These are phyloP conservation scores for Calonectria montana DNA, from an alignment of 2,329 filamentous ascomycete species.

Conservation along the genomic window DNA sequence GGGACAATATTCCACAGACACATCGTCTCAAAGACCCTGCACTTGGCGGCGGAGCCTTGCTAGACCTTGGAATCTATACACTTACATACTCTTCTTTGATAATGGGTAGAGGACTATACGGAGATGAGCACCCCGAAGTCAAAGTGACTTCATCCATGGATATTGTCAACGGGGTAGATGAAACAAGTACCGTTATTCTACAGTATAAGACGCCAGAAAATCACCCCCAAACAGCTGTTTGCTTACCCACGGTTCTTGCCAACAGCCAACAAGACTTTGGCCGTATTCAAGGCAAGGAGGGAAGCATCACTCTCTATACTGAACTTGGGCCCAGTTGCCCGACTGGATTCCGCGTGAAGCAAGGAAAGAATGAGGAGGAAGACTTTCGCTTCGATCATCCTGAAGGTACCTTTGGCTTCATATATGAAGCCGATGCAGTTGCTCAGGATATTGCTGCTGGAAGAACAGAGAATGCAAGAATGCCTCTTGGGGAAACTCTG, in stretches of 20 bases:
- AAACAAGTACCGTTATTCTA: conserved; percentile 50
- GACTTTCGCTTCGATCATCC: conserved; percentile 49
- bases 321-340: conserved; percentile 48
- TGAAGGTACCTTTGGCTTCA: conserved; percentile 51
- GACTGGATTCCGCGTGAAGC: conserved; percentile 47
- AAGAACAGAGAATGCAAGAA: conserved; percentile 51
- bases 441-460: conserved; percentile 53
- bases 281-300: conserved; percentile 53
- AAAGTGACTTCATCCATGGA: conserved; percentile 51
- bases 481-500: conserved; percentile 59
- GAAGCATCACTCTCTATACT: conserved; percentile 48
- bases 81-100: conserved; percentile 52
- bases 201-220: conserved; percentile 45
- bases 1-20: conserved; percentile 42
- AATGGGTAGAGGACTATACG: conserved; percentile 43
- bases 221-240: conserved; percentile 50
- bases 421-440: conserved; percentile 56
- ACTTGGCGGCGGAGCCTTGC: conserved; percentile 54
- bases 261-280: conserved; percentile 42
- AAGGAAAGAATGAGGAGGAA: conserved; percentile 42
- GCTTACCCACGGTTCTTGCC: conserved; percentile 49
- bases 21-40: conserved; percentile 50
- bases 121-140: conserved; percentile 41
- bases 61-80: conserved; percentile 56
- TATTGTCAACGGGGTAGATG: conserved; percentile 49